A percentile compares a stretch with the other conserved stretches of the same genome.
Conservation (phyloP, 164 flowering plant genomes). For the Amborella trichopoda region DNA sequence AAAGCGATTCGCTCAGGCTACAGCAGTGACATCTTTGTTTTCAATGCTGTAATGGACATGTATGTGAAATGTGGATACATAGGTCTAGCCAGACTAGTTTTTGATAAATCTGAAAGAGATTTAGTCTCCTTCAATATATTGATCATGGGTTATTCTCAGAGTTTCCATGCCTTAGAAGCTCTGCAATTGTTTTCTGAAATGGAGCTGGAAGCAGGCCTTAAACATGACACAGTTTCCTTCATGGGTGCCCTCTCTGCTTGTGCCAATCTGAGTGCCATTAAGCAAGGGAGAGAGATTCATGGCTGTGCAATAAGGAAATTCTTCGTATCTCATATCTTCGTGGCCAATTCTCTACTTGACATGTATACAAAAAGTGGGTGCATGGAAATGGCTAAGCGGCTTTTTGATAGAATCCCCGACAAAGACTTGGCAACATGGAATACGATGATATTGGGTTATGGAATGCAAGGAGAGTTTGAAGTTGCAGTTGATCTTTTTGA, state of each 20-base stretch:
- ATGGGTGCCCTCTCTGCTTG: conserved; percentile 11
- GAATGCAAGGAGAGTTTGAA: conserved; percentile 30
- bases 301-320: conserved; percentile 4
- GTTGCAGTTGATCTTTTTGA: conserved; percentile 30
- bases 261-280: conserved; percentile 9
- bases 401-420: conserved; percentile 7
- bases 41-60: conserved; percentile 12
- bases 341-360: conserved; percentile 12
- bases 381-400: conserved; percentile 6
- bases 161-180: conserved; percentile 2
- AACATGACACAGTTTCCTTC: conserved; percentile 9
- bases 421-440: conserved; percentile 18
- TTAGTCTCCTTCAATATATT: conserved; percentile 12
- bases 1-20: conserved; percentile 2
- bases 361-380: conserved; percentile 12
- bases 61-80: conserved; percentile 10
- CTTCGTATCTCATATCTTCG: conserved; percentile 4
- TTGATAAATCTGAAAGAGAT: conserved; percentile 3
- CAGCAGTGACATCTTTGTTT: conserved; percentile 5
- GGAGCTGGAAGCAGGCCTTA: conserved; percentile 3
- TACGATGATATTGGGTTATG: conserved; percentile 17
- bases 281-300: conserved; percentile 13
- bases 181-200: conserved; percentile 7
- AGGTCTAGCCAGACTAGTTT: conserved; percentile 8
- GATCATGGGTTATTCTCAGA: conserved; percentile 8